Base-by-base conservation (phyloP, 345 rosid genomes). In the Mercurialis annua region DNA sequence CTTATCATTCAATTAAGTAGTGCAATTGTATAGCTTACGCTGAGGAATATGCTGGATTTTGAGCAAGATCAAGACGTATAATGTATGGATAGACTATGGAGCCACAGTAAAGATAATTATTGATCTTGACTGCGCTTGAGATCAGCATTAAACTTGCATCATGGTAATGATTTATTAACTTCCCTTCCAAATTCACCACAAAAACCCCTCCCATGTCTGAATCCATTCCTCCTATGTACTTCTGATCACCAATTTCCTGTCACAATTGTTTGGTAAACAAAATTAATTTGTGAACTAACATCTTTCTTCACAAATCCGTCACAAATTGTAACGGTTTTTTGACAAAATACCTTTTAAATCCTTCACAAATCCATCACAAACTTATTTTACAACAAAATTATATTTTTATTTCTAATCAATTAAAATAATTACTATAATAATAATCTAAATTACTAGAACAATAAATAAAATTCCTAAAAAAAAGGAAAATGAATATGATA, bases 111-210 rank as follows among this genome's bases (percentile, higher is more conserved):
- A 92, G 68, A 67, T 83, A 70, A 34, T 78, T 64, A 47, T 86
- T 93, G 27, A 92, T 85, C 74, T 78, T 84, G 20, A 67, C 23
- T 14, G 87, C 85, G 15, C 77, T 60, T 0, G 97, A 18, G 33
- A 84, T 17, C 20, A 77, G 23, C 18, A 71, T 5, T 12, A 76
- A 26, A 16, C 55, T 30, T 2, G 40, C 78, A 79, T 90, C 94
- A 34, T 68, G 56, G 69, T 87, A 92, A 55, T 84, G 82, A 0
- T 87, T 84, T 0, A 81, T 48, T 6, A 87, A 81, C 30, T 81
- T 87, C 43, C 97, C 94, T 4, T 84, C 89, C 73, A 76, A 53
- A 77, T 87, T 83, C 36, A 87, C 96, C 4, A 73, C 56, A 43
- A 87, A 58, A 44, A 81, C 85, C 17, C 98, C 96, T n/a, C 77